Percentiles rank a stretch among this genome's conserved stretches.
Evolutionary conservation across 73 alveolate genomes (phyloP).

Genomic region (Strombidium stylifer): DNA sequence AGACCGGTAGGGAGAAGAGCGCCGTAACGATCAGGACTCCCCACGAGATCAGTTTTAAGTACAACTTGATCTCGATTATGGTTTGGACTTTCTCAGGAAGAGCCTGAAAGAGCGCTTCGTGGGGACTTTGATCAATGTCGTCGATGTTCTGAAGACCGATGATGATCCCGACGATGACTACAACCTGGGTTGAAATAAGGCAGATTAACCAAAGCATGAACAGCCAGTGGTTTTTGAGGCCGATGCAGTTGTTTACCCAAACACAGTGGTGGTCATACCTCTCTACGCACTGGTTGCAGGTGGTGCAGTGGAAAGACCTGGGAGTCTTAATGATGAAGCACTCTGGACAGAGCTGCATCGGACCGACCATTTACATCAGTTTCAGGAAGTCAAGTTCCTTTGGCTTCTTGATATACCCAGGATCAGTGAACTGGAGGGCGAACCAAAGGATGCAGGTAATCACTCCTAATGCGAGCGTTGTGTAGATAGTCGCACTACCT

Average conservation of each 20-base stretch:
- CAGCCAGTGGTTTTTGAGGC: conserved; percentile 60
- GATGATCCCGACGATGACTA: too few species aligned
- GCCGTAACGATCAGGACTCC: too few species aligned
- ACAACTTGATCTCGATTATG: too few species aligned
- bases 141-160: too few species aligned
- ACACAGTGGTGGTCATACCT: conserved; percentile 90
- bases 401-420: background rate
- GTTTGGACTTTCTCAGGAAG: too few species aligned
- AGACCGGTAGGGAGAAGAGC: too few species aligned
- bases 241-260: conserved; percentile 90
- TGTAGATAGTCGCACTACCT: conserved; percentile 64
- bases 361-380: conserved; percentile 32
- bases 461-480: conserved; percentile 6
- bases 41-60: too few species aligned
- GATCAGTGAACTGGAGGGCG: background rate
- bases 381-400: conserved; percentile 18
- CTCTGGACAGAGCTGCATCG: conserved; percentile 62
- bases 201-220: conserved; percentile 37
- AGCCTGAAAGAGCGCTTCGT: too few species aligned
- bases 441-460: background rate
- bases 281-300: conserved; percentile 83
- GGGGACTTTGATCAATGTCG: too few species aligned
- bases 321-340: conserved; percentile 65
- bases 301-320: conserved; percentile 75
- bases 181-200: too few species aligned